Conservation (phyloP, 164 flowering plant genomes). For the Amborella trichopoda region DNA sequence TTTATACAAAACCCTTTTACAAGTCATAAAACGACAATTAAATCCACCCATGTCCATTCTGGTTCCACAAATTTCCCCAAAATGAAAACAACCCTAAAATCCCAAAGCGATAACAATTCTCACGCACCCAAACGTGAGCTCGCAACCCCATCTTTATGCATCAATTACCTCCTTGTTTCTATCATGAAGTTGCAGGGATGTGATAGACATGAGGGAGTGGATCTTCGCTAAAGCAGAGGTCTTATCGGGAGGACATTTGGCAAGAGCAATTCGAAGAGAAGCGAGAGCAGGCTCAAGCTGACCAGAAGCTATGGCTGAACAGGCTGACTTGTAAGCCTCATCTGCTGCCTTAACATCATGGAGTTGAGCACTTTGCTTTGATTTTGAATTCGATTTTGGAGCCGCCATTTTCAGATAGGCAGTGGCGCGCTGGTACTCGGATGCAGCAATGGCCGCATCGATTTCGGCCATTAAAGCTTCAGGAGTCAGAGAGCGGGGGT, state of each 20-base stretch:
- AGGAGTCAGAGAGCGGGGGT: conserved; percentile 22
- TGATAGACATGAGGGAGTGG: conserved; percentile 49
- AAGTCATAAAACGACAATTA: too few species aligned
- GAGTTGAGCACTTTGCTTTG: too few species aligned
- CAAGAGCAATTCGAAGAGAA: conserved; percentile 43
- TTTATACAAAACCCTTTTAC: too few species aligned
- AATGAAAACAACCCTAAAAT: too few species aligned
- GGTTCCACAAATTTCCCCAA: too few species aligned
- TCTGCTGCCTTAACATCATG: conserved; percentile 53
- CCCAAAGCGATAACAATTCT: too few species aligned
- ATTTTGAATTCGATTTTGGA: too few species aligned
- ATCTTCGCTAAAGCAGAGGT: conserved; percentile 61
- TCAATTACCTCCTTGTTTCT: too few species aligned
- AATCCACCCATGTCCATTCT: too few species aligned
- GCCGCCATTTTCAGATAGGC: conserved; percentile 20
- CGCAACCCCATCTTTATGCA: too few species aligned
- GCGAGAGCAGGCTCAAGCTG: conserved; percentile 54
- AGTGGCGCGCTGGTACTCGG: conserved; percentile 52
- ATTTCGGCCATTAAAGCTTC: conserved; percentile 72
- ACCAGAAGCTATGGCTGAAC: conserved; percentile 60
- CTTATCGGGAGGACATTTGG: conserved; percentile 68
- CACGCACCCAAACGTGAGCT: too few species aligned
- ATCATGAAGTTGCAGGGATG: conserved; percentile 61
- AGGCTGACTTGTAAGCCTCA: conserved; percentile 61
- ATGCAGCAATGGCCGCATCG: conserved; percentile 42